Evolutionary conservation across 2,329 filamentous ascomycete species (phyloP).

Genomic region (Fusarium sterilihyphosum): DNA sequence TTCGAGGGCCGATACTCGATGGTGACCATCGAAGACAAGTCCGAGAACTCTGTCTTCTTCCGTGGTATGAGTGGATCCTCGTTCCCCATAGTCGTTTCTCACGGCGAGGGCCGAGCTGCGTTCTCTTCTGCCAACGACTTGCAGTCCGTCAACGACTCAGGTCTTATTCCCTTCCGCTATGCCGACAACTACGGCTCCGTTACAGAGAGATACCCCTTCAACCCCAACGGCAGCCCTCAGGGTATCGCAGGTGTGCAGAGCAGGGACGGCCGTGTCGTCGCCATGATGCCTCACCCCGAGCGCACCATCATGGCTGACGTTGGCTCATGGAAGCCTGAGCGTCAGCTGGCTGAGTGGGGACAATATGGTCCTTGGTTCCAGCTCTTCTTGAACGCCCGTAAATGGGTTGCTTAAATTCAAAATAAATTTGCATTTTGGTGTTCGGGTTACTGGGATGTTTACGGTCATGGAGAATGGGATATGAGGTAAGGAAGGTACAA

Average conservation of each 20-base stretch:
- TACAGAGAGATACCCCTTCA: conserved; percentile 87
- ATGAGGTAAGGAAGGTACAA: conserved; percentile 13
- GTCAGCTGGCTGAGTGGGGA: conserved; percentile 73
- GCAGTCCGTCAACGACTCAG: conserved; percentile 67
- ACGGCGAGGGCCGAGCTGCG: conserved; percentile 75
- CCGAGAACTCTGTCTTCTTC: conserved; percentile 43
- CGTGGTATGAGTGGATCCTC: conserved; percentile 41
- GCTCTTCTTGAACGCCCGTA: conserved; percentile 86
- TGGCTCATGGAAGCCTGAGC: conserved; percentile 74
- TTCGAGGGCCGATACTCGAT: conserved; percentile 43
- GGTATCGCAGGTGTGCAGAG: conserved; percentile 85
- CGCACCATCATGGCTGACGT: conserved; percentile 85
- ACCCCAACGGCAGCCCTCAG: conserved; percentile 83
- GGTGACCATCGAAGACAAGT: conserved; percentile 41
- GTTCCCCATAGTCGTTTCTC: conserved; percentile 43
- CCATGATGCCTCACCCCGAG: conserved; percentile 95
- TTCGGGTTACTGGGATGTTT: conserved; percentile 25
- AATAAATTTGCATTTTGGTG: conserved; percentile 25
- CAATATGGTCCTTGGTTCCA: conserved; percentile 86
- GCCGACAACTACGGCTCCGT: conserved; percentile 80
- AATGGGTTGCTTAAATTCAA: conserved; percentile 76
- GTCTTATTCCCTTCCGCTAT: conserved; percentile 82
- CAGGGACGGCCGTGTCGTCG: conserved; percentile 81
- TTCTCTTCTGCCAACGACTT: conserved; percentile 67
- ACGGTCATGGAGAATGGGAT: conserved; percentile 2